Base-by-base conservation (phyloP, 768 basidiomycete genomes). In the Cystofilobasidium ferigula region DNA sequence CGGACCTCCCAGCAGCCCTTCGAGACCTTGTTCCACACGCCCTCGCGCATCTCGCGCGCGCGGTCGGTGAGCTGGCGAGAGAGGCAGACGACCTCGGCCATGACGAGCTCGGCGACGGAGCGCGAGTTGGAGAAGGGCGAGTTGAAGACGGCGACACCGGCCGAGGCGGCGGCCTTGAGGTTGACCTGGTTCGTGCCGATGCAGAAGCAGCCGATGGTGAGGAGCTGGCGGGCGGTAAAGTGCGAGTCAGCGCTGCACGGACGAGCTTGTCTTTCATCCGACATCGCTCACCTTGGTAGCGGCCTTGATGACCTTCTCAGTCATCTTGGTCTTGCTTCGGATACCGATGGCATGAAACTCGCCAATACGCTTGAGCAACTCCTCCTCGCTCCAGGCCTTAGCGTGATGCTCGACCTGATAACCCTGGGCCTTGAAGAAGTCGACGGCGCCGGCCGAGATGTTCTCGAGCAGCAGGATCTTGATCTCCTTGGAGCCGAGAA, bases 161-260 rank as follows among this genome's bases (percentile, higher is more conserved):
- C 84, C 62, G 83, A 83, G 40, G 87, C 84, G 30, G 93, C 91
- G 3, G 87, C 84, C 58, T 74, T 68, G 54, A 99, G 85, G 74
- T 97, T 92, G 70, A 98, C 95, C 77, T 98, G 95, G 77, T 98
- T 98, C 61, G 90, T 93, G 59, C 95, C 95, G 70, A 99, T 99
- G 78, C 95, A 99, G 82, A 99, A 99, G 77, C 95, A 99, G 14
- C 95, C 94, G 69, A 98, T 90, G 73, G 86, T 89, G 16, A 97
- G 82, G 54, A 99, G 86, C 92, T 99, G 73, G 14, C 43, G 6
- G 13, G 16, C 38, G 40, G 54, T 24, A 9, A 18, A 32, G 59
- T 26, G 20, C 8, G 8, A 7, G 45, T 12, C 45, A n/a, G 45
- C 40, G 16, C 7, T 6, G 16, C 14, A 14, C 40, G 40, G 13